These are phyloP conservation scores for Crassisporium funariophilum DNA, from an alignment of 768 basidiomycete species.

Conservation along the genomic window DNA sequence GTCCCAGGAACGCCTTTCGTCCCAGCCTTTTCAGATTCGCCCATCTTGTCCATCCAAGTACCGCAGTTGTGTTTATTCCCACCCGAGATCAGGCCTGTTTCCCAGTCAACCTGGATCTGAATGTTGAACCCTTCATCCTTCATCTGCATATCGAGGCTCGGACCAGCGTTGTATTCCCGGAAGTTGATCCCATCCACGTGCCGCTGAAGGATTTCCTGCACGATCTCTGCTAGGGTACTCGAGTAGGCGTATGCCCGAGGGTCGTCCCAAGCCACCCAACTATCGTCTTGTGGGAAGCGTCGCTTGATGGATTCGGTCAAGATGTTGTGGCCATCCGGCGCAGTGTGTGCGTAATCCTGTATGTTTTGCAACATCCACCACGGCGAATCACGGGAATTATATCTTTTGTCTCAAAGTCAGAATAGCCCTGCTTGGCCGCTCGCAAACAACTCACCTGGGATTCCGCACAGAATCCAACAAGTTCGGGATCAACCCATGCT, in stretches of 20 bases:
- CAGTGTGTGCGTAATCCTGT: constrained; percentile 85
- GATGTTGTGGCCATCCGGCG: constrained; percentile 82
- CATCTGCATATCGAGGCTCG: constrained; percentile 99
- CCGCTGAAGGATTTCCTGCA: constrained; percentile 94
- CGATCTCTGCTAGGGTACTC: constrained; percentile 87
- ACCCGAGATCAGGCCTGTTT: constrained; percentile 86
- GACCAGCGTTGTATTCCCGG: constrained; percentile 95
- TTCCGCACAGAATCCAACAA: constrained; percentile 85
- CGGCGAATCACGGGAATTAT: constrained; percentile 96
- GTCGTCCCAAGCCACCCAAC: constrained; percentile 93
- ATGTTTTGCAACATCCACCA: constrained; percentile 99
- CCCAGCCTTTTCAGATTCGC: constrained; percentile 87
- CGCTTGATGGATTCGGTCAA: constrained; percentile 83
- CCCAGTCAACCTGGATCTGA: constrained; percentile 94
- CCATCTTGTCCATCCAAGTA: constrained; percentile 99
- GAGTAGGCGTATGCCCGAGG: constrained; percentile 78
- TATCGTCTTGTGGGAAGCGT: constrained; percentile 94
- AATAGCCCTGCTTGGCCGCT: not conserved
- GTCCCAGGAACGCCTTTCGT: constrained; percentile 97
- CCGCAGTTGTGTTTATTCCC: constrained; percentile 88
- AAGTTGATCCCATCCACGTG: constrained; percentile 93
- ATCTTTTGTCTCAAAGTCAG: constrained; percentile 43
- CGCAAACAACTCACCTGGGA: constrained; percentile 61
- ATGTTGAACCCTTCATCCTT: constrained; percentile 90
- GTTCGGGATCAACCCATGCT: constrained; percentile 97